Base-by-base conservation (phyloP, 345 rosid species). In the Brassica carinata region DNA sequence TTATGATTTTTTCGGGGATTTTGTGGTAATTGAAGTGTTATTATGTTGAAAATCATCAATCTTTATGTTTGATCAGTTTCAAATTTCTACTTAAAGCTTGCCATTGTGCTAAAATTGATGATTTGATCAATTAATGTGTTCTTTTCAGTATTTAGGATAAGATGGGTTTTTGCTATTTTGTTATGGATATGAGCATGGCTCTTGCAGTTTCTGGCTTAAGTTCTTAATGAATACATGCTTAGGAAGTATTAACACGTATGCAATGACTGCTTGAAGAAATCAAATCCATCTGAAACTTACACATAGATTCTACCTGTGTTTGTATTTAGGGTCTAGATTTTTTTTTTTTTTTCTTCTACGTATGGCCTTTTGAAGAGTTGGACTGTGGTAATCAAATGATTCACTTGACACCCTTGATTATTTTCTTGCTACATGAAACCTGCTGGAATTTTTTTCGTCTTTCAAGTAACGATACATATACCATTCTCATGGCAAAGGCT, bases 171-270 rank as follows among this genome's bases (percentile, higher is more conserved):
- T 30, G 40, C 74, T 79, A 8, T 51, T 40, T 40, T 51, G 5
- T 79, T 57, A 17, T 57, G 26, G 58, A 65, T 18, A 15, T 65
- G 75, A 84, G 64, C 64, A 53, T 55, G 81, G 71, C 77, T 81
- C 40, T 72, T 67, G 57, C 76, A n/a, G 55, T 65, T 64, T 43
- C 9, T 7, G 53, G 30, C 40, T 31, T 34, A 57, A 38, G 70
- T 36, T 51, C 57, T 10, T 62, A 38, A 45, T 72, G 31, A 29
- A 64, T 72, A 36, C 34, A 40, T n/a, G 14, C 72, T 70, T 61
- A 61, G 33, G 65, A 61, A 61, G 76, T 30, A 30, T 51, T 68
- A 69, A 71, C n/a, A 71, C 36, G n/a, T 67, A 75, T 14, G 80
- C 51, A 77, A 64, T 68, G 43, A 78, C 62, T 82, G 69, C 30